phyloP scores from a whole-genome alignment of 2,329 filamentous ascomycete species.

The Byssoonygena ceratinophila region DNA sequence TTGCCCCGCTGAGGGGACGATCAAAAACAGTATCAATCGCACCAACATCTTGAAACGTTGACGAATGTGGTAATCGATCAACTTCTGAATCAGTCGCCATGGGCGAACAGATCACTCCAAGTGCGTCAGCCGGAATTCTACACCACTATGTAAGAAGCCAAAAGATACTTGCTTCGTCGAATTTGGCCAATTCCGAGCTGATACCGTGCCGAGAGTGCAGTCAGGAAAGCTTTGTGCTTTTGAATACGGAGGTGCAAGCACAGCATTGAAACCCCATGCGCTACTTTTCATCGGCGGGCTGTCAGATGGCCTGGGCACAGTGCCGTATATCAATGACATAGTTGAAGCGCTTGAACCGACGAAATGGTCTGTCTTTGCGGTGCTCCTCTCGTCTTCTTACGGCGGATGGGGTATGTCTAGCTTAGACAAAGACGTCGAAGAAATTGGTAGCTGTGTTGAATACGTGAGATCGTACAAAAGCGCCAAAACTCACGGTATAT shows the following conservation, averaged over 20 bases:
- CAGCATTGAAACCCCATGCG: constrained; percentile 34
- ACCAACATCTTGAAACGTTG: no score
- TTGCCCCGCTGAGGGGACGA: background rate
- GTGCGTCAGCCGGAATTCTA: constrained; percentile 21
- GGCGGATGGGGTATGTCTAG: constrained; percentile 45
- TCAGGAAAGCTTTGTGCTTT: constrained; percentile 33
- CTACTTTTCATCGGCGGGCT: constrained; percentile 52
- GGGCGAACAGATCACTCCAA: background rate
- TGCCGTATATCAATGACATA: constrained; percentile 44
- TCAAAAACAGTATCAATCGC: background rate
- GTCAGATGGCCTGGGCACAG: constrained; percentile 46
- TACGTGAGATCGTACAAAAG: constrained; percentile 39
- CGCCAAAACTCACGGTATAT: constrained; percentile 12
- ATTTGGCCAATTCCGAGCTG: background rate
- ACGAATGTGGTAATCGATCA: background rate
- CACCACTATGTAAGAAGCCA: constrained; percentile 29
- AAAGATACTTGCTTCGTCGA: background rate
- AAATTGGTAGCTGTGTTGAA: constrained; percentile 43
- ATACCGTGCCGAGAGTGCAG: constrained; percentile 18
- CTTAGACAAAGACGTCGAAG: constrained; percentile 45
- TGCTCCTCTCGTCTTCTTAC: constrained; percentile 44
- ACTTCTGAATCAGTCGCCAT: background rate
- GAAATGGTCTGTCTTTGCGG: constrained; percentile 44
- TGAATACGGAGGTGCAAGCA: constrained; percentile 27
- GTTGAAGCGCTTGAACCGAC: constrained; percentile 39